Percentiles rank a stretch among this genome's conserved stretches.
phyloP scores from a whole-genome alignment of 2,329 filamentous ascomycete genomes.

The Verruconis gallopava region DNA sequence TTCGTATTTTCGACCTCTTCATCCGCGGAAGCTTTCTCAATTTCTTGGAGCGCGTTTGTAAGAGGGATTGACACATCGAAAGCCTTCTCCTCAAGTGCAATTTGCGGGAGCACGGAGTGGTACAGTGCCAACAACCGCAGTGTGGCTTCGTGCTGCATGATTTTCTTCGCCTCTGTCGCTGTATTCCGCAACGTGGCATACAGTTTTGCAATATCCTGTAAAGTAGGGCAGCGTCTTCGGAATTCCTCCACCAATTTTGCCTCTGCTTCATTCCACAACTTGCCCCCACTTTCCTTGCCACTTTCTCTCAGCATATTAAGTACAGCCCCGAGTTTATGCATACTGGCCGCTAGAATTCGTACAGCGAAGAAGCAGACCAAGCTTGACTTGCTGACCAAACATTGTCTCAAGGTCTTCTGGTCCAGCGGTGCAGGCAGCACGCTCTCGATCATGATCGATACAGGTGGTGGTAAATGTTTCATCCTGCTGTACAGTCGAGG shows the following conservation, averaged over 20 bases:
- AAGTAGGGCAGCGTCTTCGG: slow-evolving; percentile 61
- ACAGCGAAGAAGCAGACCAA: slow-evolving; percentile 76
- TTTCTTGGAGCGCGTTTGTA: slow-evolving; percentile 49
- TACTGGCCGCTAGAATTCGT: slow-evolving; percentile 62
- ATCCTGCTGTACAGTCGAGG: slow-evolving; percentile 59
- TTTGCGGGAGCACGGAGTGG: slow-evolving; percentile 66
- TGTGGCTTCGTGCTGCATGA: slow-evolving; percentile 65
- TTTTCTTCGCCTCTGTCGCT: slow-evolving; percentile 23
- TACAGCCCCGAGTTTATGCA: slow-evolving; percentile 61
- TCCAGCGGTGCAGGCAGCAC: slow-evolving; percentile 73
- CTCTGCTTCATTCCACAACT: slow-evolving; percentile 55
- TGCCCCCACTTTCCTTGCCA: slow-evolving; percentile 16
- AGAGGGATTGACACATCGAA: slow-evolving; percentile 78
- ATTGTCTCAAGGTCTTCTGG: slow-evolving; percentile 65
- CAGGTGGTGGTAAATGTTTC: slow-evolving; percentile 58
- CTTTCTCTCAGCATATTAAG: slow-evolving; percentile 47
- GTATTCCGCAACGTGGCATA: slow-evolving; percentile 1
- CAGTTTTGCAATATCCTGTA: slow-evolving; percentile 57
- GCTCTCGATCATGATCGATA: slow-evolving; percentile 68
- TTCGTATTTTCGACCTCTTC: slow-evolving; percentile 32
- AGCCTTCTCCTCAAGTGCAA: slow-evolving; percentile 68
- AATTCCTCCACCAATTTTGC: slow-evolving; percentile 61
- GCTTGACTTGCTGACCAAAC: slow-evolving; percentile 59
- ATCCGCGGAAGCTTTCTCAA: slow-evolving; percentile 32
- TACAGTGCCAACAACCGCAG: slow-evolving; percentile 71